These are phyloP conservation scores for Pulveroboletus sp. DNA, from an alignment of 768 basidiomycete species.

Conservation along the genomic window DNA sequence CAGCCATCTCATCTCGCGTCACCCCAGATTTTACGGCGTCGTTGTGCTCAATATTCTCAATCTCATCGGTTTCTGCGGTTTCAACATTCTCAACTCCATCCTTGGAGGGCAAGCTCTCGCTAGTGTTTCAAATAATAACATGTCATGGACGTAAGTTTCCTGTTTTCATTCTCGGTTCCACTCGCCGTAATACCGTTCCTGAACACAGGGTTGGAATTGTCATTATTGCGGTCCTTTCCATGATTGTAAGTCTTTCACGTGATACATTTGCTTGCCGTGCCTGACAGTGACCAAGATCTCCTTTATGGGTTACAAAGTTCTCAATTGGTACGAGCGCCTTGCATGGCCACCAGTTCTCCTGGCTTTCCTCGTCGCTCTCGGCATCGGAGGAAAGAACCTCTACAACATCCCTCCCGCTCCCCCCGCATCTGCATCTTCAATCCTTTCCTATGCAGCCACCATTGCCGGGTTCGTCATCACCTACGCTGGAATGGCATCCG, in stretches of 20 bases:
- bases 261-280: neutral
- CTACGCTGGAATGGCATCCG: conserved; percentile 57
- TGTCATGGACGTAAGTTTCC: conserved; percentile 48
- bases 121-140: conserved; percentile 45
- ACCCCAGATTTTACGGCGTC: conserved; percentile 51
- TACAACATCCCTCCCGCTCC: conserved; percentile 40
- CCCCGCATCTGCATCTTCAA: conserved; percentile 49
- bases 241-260: conserved; percentile 42
- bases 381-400: conserved; percentile 71
- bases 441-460: conserved; percentile 66
- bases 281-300: conserved; percentile 40
- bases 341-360: conserved; percentile 79
- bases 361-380: conserved; percentile 65
- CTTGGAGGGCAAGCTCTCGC: conserved; percentile 66
- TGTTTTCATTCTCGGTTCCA: conserved; percentile 2
- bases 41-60: conserved; percentile 53
- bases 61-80: conserved; percentile 57
- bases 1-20: neutral
- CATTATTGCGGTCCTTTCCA: conserved; percentile 64
- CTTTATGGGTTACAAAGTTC: conserved; percentile 62
- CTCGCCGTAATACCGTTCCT: conserved; percentile 9
- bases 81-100: conserved; percentile 63
- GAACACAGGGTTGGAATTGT: conserved; percentile 70
- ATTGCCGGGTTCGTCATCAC: conserved; percentile 72
- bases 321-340: conserved; percentile 69